Percentiles rank a stretch among this genome's conserved stretches.
phyloP scores from a whole-genome alignment of 805 yeast species.

The Candida nitratophila region DNA sequence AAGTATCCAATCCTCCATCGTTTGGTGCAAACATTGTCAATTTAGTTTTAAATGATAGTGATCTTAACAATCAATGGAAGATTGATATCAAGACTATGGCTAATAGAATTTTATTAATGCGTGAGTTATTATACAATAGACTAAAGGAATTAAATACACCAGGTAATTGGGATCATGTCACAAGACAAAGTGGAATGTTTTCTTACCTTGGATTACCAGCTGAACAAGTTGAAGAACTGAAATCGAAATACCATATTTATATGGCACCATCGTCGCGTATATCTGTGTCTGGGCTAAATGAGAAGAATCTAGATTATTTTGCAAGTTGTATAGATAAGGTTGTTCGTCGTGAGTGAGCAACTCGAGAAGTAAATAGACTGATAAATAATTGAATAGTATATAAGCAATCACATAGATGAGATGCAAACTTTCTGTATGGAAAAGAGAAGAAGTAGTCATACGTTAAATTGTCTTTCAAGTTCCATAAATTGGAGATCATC shows the following conservation, averaged over 20 bases:
- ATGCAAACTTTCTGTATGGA: neutral
- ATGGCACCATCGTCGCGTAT: conserved; percentile 80
- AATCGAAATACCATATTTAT: conserved; percentile 56
- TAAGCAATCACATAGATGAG: neutral
- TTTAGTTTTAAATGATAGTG: conserved; percentile 50
- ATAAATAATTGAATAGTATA: too few relatives aligned
- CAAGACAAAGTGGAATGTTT: conserved; percentile 85
- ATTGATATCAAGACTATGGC: conserved; percentile 65
- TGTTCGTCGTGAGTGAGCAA: neutral
- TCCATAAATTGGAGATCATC: conserved; percentile 15
- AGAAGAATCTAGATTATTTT: conserved; percentile 60
- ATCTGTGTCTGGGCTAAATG: conserved; percentile 75
- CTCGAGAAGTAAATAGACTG: too few relatives aligned
- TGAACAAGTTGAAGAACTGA: conserved; percentile 33
- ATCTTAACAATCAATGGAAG: conserved; percentile 60
- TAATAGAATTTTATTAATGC: conserved; percentile 59
- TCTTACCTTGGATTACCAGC: conserved; percentile 64
- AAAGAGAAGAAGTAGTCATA: neutral
- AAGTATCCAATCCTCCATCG: conserved; percentile 84
- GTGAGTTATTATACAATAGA: conserved; percentile 48
- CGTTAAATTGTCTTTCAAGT: conserved; percentile 11
- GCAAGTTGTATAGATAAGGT: conserved; percentile 49
- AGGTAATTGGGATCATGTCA: conserved; percentile 69
- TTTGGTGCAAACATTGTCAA: conserved; percentile 84
- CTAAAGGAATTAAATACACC: conserved; percentile 43